phyloP scores from a whole-genome alignment of 805 yeast species.

The Saccharomyces kudriavzevii region DNA sequence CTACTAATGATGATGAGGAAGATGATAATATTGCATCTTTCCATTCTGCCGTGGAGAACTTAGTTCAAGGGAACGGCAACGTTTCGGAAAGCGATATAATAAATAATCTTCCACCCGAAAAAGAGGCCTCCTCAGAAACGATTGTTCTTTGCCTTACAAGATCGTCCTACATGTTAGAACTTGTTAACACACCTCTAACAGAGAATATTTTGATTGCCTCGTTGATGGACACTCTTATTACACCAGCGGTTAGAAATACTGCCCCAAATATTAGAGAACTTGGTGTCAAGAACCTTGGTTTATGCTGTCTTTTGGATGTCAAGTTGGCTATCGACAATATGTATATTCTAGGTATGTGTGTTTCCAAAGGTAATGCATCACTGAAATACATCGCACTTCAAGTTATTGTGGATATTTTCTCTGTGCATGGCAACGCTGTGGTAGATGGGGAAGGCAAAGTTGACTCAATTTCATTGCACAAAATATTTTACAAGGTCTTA shows the following conservation, averaged over 20 bases:
- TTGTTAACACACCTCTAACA: conserved; percentile 55
- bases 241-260: conserved; percentile 64
- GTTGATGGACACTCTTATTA: conserved; percentile 64
- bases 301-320: conserved; percentile 66
- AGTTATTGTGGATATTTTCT: conserved; percentile 67
- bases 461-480: conserved; percentile 58
- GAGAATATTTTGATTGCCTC: conserved; percentile 60
- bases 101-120: conserved; percentile 25
- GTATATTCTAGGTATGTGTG: conserved; percentile 60
- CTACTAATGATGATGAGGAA: conserved; percentile 25
- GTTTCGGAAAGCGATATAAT: conserved; percentile 10
- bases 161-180: conserved; percentile 60
- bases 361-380: conserved; percentile 56
- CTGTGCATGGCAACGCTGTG: conserved; percentile 66
- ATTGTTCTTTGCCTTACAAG: conserved; percentile 58
- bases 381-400: conserved; percentile 56
- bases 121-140: conserved; percentile 35
- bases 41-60: conserved; percentile 38
- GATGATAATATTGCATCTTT: conserved; percentile 38
- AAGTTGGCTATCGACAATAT: conserved; percentile 57
- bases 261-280: conserved; percentile 48
- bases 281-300: conserved; percentile 70
- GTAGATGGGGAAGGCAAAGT: conserved; percentile 56
- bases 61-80: conserved; percentile 23
- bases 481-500: conserved; percentile 59